Base-by-base conservation (phyloP, 2,329 filamentous ascomycete species). In the Neonectria neomacrospora region DNA sequence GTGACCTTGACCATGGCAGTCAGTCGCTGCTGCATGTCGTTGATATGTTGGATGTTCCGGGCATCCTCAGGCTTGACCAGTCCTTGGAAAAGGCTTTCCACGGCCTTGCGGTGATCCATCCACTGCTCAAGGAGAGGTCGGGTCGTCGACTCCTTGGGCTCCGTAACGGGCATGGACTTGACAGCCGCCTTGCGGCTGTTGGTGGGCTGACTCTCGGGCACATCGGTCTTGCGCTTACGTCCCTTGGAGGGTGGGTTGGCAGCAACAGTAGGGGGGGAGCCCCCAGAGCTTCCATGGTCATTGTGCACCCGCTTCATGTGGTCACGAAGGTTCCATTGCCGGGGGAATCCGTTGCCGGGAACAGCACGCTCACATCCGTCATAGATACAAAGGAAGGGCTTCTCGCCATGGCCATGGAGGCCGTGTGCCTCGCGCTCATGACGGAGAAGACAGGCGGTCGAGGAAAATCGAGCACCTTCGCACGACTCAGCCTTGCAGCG, bases 271-370 rank as follows among this genome's bases (percentile, higher is more conserved):
- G 80, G 76, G 9, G 82, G 80, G 34, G 84, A 83, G 23, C 77
- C 80, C 45, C 72, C 71, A 44, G 79, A 73, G 67, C 78, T 80
- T 45, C 82, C 81, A 64, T 83, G 82, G 74, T 88, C 86, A 69
- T 89, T 89, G 82, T 98, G 95, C 8, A 97, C 94, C 66, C 95
- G 91, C 81, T 93, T 93, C 94, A 97, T 97, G 85, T 98, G 95
- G 81, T 98, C 95, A 79, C 91, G 90, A 57, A 97, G 87, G 81
- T 98, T 98, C 93, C 96, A 98, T 73, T 94, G 91, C 73, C 95
- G 90, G 39, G 94, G 95, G 76, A 98, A 98, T 72, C 95, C 95
- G 77, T 95, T 93, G 72, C 93, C 94, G 23, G 87, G 83, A 34
- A 91, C 83, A 61, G 93, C 89, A 68, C 95, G 91, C 75, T 97